Conservation (phyloP, 306 rosid genomes). For the Prunus salicina region DNA sequence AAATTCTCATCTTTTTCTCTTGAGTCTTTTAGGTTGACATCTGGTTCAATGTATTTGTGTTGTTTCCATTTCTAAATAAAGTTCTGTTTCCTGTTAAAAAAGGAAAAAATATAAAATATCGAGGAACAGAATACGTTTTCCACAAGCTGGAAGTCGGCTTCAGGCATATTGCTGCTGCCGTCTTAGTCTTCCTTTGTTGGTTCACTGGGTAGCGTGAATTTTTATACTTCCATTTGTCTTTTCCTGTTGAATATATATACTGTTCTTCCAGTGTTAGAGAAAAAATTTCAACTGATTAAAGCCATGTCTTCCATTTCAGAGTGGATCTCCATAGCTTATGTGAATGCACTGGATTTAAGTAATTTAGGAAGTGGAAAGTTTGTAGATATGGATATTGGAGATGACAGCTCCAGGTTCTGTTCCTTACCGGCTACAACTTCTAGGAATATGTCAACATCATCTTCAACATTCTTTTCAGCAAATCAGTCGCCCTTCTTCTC, state of each 20-base stretch:
- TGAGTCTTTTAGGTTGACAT: no score
- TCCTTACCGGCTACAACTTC: conserved; percentile 48
- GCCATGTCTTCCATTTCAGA: conserved; percentile 30
- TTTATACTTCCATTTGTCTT: background rate
- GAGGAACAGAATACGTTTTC: no score
- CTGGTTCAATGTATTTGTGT: no score
- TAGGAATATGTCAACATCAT: conserved; percentile 75
- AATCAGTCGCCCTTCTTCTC: conserved; percentile 87
- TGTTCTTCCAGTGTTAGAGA: background rate
- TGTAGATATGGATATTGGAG: conserved; percentile 57
- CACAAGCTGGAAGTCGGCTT: background rate
- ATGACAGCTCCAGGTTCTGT: conserved; percentile 58
- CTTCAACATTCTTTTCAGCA: conserved; percentile 78
- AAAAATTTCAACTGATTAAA: conserved; percentile 14
- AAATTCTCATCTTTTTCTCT: no score
- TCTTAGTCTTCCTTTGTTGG: background rate
- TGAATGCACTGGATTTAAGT: conserved; percentile 32
- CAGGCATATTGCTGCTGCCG: background rate
- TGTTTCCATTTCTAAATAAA: no score
- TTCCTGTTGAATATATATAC: conserved; percentile 8
- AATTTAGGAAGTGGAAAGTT: conserved; percentile 24
- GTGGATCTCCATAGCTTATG: conserved; percentile 11
- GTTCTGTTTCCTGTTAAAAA: no score
- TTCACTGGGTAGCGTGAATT: background rate
- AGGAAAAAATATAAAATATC: no score